Evolutionary conservation across 331 rosid species (phyloP), one percentile per base, ranked within the genome.

Genomic region (Ulmus americana): DNA sequence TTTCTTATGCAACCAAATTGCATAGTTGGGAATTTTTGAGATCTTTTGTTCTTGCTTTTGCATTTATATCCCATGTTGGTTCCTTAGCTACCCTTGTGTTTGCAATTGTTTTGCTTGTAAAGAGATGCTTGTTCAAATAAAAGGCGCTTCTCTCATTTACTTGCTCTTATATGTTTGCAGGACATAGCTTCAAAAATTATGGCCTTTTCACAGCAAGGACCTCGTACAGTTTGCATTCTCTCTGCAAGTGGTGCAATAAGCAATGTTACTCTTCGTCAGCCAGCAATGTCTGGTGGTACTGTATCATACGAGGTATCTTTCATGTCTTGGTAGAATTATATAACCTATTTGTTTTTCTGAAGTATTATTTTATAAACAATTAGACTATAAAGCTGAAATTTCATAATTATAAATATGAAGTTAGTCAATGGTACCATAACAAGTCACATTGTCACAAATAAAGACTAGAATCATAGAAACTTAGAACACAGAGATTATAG

Each of bases 201-300:
- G 77, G 67, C 84, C 56, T 76, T 84, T 46, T 81, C 82, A 57
- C 80, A 85, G 51, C 86, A 81, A 82, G 95, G 85, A 59, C 84
- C 91, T 3, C 77, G 91, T 20, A 49, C 87, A 1, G 80, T 87
- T 53, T 80, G 80, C 71, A 82, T 87, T 75, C 83, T 94, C 61
- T 81, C 97, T 67, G 97, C 95, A n/a, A 64, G 68, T 57, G 99
- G 99, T 68, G 80, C 85, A 6, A 14, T 85, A 52, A 16, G 88
- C 64, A 84, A 70, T 76, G 97, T 80, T 46, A 67, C 86, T 56
- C 80, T 94, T 69, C 68, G 83, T 13, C 95, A 83, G 52, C 61
- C 83, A 1, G 65, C 83, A 12, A 42, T 48, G 53, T 62, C 80
- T 20, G 86, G 86, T 70, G 82, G 84, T 8, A 70, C 74, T 48